A percentile compares a stretch with the other conserved stretches of the same genome.
Conservation (phyloP, 768 basidiomycete species). For the Boletus sp. region DNA sequence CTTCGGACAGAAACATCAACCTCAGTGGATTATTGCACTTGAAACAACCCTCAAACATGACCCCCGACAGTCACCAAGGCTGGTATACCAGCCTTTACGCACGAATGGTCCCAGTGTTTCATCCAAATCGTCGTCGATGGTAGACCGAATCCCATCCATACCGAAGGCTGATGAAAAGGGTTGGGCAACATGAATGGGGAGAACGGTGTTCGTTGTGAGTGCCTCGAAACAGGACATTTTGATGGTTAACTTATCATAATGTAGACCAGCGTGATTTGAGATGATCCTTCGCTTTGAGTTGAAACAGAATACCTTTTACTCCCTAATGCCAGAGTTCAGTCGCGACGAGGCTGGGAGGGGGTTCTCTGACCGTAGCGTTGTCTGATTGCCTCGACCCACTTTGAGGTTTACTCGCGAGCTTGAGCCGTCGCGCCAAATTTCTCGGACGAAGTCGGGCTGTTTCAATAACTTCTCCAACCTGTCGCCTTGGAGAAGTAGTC, state of each 20-base stretch:
- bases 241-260: not conserved
- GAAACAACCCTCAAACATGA: not conserved
- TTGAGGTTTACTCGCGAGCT: constrained; percentile 42
- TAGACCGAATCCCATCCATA: constrained; percentile 11
- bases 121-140: constrained; percentile 20
- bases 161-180: constrained; percentile 14
- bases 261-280: constrained; percentile 14
- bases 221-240: not conserved
- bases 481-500: constrained; percentile 62
- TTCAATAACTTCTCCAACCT: too few species aligned
- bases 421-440: constrained; percentile 42
- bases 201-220: constrained; percentile 25
- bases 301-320: constrained; percentile 17
- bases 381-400: constrained; percentile 53
- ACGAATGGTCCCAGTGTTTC: constrained; percentile 26
- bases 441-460: constrained; percentile 39
- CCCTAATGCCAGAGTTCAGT: constrained; percentile 4
- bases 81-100: constrained; percentile 19
- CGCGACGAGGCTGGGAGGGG: constrained; percentile 3
- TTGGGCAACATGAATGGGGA: constrained; percentile 21
- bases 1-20: constrained; percentile 23
- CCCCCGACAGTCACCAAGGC: constrained; percentile 22
- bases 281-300: constrained; percentile 26
- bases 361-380: constrained; percentile 44
- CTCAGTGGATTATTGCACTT: not conserved